Evolutionary conservation across 306 rosid species (phyloP), one percentile per base, ranked within the genome.

Genomic region (Benincasa hispida): DNA sequence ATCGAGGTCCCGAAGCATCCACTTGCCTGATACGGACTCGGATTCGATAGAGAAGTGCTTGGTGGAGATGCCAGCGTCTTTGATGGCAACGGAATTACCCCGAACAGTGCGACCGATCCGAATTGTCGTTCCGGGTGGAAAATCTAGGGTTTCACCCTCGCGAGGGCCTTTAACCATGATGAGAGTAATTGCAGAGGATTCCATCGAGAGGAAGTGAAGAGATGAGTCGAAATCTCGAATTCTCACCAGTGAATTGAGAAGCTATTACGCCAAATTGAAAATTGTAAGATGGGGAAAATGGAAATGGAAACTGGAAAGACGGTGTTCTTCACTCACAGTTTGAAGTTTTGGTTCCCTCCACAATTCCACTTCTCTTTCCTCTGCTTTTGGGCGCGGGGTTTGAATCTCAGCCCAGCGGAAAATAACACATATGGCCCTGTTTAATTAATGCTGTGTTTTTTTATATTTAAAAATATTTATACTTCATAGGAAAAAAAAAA

Each of bases 1-100:
- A 8, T 82, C 80, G 25, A 91, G 94, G 80, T 93, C 98, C 15
- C 47, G 87, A 82, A 93, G 74, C 1, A 81, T 17, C 97, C 98
- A 91, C 25, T 85, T 77, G 4, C 79, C 67, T 0, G 87, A 82
- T 6, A 82, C 80, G 15, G 50, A 75, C 21, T 37, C 37, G 63
- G 89, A 76, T 34, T 37, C 50, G 63, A 93, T 85, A 59, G 88
- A 50, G 74, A 93, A 83, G 81, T 91, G 98, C 24, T 87, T 87
- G 79, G 98, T 78, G 77, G 98, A 91, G 27, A 93, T 87, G 65
- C 91, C 91, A 0, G 80, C 10, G 80, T 93, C 97, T 79, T 93
- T 93, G 78, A 93, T 88, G 24, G 83, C 56, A 37, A 93, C 50
- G 28, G 56, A 85, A 87, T 93, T 93, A 68, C 93, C 90, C 10